phyloP scores from a whole-genome alignment of 768 basidiomycete genomes.

The Rhodotorula diobovata region DNA sequence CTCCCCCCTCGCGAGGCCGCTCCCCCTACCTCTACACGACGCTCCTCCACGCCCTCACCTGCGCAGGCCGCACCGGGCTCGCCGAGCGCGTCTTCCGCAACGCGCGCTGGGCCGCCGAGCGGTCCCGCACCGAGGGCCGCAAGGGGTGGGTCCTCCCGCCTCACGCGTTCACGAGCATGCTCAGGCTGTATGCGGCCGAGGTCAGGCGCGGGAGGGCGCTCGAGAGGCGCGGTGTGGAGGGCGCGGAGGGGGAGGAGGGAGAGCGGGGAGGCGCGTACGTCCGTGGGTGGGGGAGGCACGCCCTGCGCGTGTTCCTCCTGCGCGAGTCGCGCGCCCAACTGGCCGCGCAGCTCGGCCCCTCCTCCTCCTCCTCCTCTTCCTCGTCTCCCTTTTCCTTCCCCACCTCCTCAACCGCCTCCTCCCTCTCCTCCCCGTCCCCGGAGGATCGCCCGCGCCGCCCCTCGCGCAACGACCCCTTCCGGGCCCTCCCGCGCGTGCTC shows the following conservation, averaged over 20 bases:
- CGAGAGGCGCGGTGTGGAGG: not conserved
- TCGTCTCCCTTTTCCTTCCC: not conserved
- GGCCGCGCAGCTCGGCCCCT: not conserved
- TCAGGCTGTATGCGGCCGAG: conserved; percentile 56
- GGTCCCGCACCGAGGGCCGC: conserved; percentile 40
- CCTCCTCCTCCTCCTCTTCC: not conserved
- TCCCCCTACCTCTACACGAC: conserved; percentile 58
- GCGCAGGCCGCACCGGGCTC: conserved; percentile 56
- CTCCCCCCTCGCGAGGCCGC: conserved; percentile 2
- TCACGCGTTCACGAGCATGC: conserved; percentile 67
- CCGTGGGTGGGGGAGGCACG: conserved; percentile 32
- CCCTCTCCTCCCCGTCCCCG: not conserved
- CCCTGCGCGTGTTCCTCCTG: conserved; percentile 27
- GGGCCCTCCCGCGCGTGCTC: conserved; percentile 7
- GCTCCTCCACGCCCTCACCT: conserved; percentile 60
- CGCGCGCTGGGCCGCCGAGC: conserved; percentile 54
- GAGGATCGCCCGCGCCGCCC: not conserved
- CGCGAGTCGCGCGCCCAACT: not conserved
- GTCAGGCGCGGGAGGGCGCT: conserved; percentile 19
- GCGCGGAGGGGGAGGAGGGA: not conserved
- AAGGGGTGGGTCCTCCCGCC: conserved; percentile 60
- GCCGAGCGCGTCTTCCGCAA: conserved; percentile 64
- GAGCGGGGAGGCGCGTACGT: not conserved
- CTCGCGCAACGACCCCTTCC: not conserved
- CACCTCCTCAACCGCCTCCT: not conserved